These are phyloP conservation scores for Pulveroboletus frians DNA, from an alignment of 768 basidiomycete genomes.

Conservation along the genomic window DNA sequence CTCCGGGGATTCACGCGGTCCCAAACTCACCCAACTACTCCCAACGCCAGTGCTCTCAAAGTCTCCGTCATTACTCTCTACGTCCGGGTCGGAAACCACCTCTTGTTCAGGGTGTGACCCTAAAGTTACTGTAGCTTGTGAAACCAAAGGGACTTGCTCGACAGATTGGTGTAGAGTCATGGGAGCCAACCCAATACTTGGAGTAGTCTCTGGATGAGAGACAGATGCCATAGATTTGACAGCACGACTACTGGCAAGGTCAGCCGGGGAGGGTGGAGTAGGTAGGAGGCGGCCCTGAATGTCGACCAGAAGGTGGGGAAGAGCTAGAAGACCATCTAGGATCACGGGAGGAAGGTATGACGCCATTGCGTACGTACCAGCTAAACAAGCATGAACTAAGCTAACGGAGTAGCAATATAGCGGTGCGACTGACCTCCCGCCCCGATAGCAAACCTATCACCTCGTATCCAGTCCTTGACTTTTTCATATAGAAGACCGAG, in stretches of 20 bases:
- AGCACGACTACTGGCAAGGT: conserved; percentile 27
- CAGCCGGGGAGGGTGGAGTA: conserved; percentile 38
- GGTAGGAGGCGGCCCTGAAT: conserved; percentile 59
- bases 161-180: conserved; percentile 2
- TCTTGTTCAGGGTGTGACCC: conserved; percentile 31
- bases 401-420: neutral
- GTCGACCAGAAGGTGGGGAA: conserved; percentile 62
- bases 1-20: conserved; percentile 18
- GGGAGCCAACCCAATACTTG: neutral
- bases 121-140: conserved; percentile 7
- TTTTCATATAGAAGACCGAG: conserved; percentile 38
- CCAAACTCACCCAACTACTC: conserved; percentile 69
- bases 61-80: conserved; percentile 58
- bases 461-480: conserved; percentile 53
- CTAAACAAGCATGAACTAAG: conserved; percentile 34
- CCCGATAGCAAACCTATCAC: conserved; percentile 68
- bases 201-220: conserved; percentile 9
- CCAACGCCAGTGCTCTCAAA: conserved; percentile 46
- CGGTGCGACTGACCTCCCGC: conserved; percentile 59
- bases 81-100: conserved; percentile 59
- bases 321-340: conserved; percentile 58
- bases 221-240: conserved; percentile 14
- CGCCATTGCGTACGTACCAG: conserved; percentile 63
- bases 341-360: conserved; percentile 63
- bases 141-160: conserved; percentile 5